Percentiles rank a stretch among this genome's conserved stretches.
Conservation (phyloP, 2,329 filamentous ascomycete genomes). For the Nemania sp. region DNA sequence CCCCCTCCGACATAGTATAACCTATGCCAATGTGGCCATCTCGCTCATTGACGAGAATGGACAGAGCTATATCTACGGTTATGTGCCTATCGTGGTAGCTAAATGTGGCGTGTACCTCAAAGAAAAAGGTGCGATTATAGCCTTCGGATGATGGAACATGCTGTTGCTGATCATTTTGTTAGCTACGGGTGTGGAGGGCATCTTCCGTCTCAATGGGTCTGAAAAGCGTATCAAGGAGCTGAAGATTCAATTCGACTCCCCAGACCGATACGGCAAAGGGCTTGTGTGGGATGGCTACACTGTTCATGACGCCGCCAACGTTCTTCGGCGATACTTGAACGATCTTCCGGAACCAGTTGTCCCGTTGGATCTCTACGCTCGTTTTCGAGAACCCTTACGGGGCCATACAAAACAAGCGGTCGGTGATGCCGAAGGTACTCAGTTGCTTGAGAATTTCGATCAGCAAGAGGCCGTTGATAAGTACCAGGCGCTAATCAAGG, state of each 20-base stretch:
- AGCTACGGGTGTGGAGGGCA: slow-evolving; percentile 95
- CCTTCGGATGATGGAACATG: slow-evolving; percentile 4
- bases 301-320: slow-evolving; percentile 96
- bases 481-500: slow-evolving; percentile 90
- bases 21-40: slow-evolving; percentile 97
- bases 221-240: slow-evolving; percentile 98
- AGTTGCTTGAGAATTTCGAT: slow-evolving; percentile 75
- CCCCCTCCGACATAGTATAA: slow-evolving; percentile 89
- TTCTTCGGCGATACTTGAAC: slow-evolving; percentile 92
- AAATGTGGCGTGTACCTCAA: slow-evolving; percentile 98
- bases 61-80: slow-evolving; percentile 96
- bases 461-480: slow-evolving; percentile 73
- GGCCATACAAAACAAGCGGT: slow-evolving; percentile 72
- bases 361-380: slow-evolving; percentile 88
- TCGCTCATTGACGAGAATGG: slow-evolving; percentile 91
- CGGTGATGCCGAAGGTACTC: slow-evolving; percentile 67
- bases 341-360: slow-evolving; percentile 96
- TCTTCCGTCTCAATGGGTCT: slow-evolving; percentile 93
- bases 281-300: slow-evolving; percentile 97
- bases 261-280: slow-evolving; percentile 93
- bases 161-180: slow-evolving; percentile 33
- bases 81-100: slow-evolving; percentile 96
- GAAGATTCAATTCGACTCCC: slow-evolving; percentile 88
- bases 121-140: slow-evolving; percentile 76
- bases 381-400: slow-evolving; percentile 82